Evolutionary conservation across 495 filamentous ascomycete species (phyloP).

Genomic region (Neurospora sublineolata): DNA sequence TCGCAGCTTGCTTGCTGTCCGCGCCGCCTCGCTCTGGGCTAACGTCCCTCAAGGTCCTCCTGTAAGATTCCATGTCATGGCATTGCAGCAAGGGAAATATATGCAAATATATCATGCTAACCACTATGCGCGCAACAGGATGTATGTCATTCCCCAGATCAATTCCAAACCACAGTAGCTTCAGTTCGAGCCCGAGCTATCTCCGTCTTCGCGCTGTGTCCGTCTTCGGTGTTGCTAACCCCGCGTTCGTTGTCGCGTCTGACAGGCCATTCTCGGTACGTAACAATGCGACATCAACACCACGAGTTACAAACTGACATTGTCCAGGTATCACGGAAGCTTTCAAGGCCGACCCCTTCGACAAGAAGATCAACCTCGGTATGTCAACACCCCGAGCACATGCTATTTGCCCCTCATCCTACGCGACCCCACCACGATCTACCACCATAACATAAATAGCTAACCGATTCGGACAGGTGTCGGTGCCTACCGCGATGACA

Average conservation of each 20-base stretch:
- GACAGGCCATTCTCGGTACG: constrained; percentile 68
- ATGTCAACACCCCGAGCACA: constrained; percentile 25
- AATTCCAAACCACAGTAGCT: background rate
- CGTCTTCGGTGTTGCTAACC: constrained; percentile 10
- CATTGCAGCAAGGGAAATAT: background rate
- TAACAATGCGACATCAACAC: constrained; percentile 1
- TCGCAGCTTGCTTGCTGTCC: constrained; percentile 39
- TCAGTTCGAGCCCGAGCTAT: background rate
- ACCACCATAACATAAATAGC: background rate
- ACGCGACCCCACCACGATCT: background rate
- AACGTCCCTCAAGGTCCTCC: constrained; percentile 87
- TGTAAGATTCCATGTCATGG: constrained; percentile 42
- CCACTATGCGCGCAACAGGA: constrained; percentile 29
- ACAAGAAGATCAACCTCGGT: constrained; percentile 95
- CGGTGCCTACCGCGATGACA: constrained; percentile 81
- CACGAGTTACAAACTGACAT: constrained; percentile 5
- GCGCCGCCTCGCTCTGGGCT: constrained; percentile 74
- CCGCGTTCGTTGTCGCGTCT: background rate
- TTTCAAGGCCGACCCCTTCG: constrained; percentile 89
- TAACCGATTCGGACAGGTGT: constrained; percentile 39
- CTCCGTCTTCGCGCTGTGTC: background rate
- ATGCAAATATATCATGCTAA: no score
- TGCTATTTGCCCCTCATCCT: background rate
- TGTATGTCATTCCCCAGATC: constrained; percentile 41
- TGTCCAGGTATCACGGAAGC: constrained; percentile 84